phyloP scores from a whole-genome alignment of 2,329 filamentous ascomycete species.

The Diaporthe citri region DNA sequence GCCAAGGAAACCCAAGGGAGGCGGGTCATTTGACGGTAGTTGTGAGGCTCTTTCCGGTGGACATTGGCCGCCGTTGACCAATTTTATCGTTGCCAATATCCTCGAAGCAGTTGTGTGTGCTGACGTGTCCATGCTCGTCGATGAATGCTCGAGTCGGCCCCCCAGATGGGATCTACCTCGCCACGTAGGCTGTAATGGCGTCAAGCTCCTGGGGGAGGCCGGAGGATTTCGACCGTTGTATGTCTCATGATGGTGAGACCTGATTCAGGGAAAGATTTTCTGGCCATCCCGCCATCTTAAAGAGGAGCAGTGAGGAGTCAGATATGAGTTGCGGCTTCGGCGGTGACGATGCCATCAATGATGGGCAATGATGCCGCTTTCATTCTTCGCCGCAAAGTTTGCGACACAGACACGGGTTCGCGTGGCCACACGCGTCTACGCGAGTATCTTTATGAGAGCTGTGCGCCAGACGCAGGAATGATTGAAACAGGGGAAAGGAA shows the following conservation, averaged over 20 bases:
- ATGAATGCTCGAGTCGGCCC: neutral
- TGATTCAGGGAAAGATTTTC: constrained; percentile 1
- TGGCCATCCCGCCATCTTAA: constrained; percentile 1
- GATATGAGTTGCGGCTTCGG: neutral
- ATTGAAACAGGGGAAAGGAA: neutral
- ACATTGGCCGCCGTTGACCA: neutral
- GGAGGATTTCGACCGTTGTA: neutral
- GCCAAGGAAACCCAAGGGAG: neutral
- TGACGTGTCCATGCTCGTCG: neutral
- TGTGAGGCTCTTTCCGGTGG: neutral
- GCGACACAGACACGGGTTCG: neutral
- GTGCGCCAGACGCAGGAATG: neutral
- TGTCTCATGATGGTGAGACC: constrained; percentile 1
- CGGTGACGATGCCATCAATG: neutral
- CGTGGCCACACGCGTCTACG: neutral
- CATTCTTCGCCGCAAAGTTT: neutral
- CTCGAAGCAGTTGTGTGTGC: neutral
- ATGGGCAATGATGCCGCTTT: neutral
- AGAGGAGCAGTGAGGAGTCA: too few relatives aligned
- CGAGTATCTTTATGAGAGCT: neutral
- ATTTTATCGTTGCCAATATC: neutral
- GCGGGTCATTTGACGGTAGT: neutral
- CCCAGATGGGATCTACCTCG: neutral
- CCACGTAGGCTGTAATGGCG: neutral
- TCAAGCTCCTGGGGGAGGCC: neutral